phyloP scores from a whole-genome alignment of 306 rosid species.

The Glycine latifolia region DNA sequence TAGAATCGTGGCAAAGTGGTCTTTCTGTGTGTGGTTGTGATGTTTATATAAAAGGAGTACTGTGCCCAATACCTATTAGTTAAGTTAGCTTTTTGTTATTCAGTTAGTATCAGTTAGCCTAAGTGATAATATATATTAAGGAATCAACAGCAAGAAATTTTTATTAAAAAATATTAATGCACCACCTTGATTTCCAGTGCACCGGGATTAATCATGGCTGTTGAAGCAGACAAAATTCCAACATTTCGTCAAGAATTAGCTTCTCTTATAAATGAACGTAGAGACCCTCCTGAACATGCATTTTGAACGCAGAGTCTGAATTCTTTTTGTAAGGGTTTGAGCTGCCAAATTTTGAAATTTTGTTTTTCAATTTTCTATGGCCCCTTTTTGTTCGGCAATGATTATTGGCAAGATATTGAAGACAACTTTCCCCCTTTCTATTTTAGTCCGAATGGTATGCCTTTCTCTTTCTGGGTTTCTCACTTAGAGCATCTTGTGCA shows the following conservation, averaged over 20 bases:
- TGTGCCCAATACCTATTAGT: neutral
- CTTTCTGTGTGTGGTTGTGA: neutral
- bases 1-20: slow-evolving; percentile 15
- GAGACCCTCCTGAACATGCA: slow-evolving; percentile 22
- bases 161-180: too few relatives aligned
- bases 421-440: neutral
- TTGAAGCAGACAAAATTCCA: slow-evolving; percentile 63
- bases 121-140: too few relatives aligned
- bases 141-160: too few relatives aligned
- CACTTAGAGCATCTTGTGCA: neutral
- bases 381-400: neutral
- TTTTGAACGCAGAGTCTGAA: neutral
- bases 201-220: slow-evolving; percentile 67
- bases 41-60: slow-evolving; percentile 1
- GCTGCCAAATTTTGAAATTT: slow-evolving; percentile 37
- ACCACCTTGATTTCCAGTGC: too few relatives aligned
- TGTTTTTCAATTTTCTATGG: neutral
- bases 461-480: neutral
- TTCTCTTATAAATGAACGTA: slow-evolving; percentile 55
- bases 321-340: slow-evolving; percentile 8
- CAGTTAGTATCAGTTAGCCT: too few relatives aligned
- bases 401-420: slow-evolving; percentile 12
- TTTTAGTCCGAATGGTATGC: slow-evolving; percentile 3
- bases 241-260: slow-evolving; percentile 67
- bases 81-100: neutral